Percentiles rank a stretch among this genome's conserved stretches.
These are phyloP conservation scores for Hermanozyma aechmeae DNA, from an alignment of 805 yeast species.

Conservation along the genomic window DNA sequence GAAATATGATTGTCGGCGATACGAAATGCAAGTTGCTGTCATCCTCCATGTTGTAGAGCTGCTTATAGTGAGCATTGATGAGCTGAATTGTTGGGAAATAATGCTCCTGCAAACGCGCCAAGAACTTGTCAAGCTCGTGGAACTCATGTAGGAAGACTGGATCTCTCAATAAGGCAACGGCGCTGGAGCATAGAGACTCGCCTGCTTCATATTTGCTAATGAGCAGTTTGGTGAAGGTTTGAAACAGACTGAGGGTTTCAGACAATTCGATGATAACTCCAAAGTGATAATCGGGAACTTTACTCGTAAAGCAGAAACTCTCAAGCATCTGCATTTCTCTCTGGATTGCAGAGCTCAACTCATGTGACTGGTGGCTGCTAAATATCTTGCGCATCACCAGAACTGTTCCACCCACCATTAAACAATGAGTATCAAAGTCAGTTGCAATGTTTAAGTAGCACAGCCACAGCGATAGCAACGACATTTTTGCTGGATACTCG, in stretches of 20 bases:
- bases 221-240: conserved; percentile 1
- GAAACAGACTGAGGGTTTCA: conserved; percentile 10
- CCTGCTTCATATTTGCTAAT: conserved; percentile 3
- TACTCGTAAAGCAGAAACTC: too few relatives aligned
- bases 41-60: conserved; percentile 4
- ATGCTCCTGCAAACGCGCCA: conserved; percentile 15
- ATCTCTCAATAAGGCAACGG: conserved; percentile 4
- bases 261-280: conserved; percentile 18
- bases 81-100: conserved; percentile 17
- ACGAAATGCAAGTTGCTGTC: conserved; percentile 14
- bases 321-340: too few relatives aligned
- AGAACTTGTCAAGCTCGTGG: conserved; percentile 21
- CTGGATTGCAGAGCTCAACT: too few relatives aligned
- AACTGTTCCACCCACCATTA: conserved; percentile 27
- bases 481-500: conserved; percentile 29
- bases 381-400: conserved; percentile 18
- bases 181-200: conserved; percentile 1
- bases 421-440: conserved; percentile 20
- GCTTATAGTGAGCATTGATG: conserved; percentile 17
- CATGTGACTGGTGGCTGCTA: too few relatives aligned
- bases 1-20: conserved; percentile 22
- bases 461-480: conserved; percentile 27
- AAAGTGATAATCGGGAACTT: conserved; percentile 29
- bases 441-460: conserved; percentile 24
- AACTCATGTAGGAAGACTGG: conserved; percentile 9